Conservation (phyloP, 1,284 basidiomycete genomes). For the Entoloma clypeatum region DNA sequence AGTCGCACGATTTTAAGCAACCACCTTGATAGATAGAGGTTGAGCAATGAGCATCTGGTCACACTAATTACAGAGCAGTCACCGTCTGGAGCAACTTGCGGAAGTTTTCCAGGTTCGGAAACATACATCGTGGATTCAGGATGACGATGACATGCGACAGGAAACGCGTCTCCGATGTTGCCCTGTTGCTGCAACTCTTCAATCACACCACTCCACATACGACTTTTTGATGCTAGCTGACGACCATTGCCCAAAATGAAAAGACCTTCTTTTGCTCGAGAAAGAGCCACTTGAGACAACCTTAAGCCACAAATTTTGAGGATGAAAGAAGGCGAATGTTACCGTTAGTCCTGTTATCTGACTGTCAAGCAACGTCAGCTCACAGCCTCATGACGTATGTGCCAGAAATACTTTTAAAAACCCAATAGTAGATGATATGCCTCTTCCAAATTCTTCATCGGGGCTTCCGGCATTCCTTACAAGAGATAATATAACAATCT, state of each 20-base stretch:
- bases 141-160: constrained; percentile 58
- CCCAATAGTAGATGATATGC: constrained; percentile 48
- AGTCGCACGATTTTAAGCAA: constrained; percentile 55
- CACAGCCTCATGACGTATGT: too few species aligned
- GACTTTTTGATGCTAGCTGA: constrained; percentile 43
- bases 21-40: constrained; percentile 42
- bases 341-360: constrained; percentile 56
- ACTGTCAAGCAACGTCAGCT: too few species aligned
- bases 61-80: neutral
- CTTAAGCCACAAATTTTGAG: neutral
- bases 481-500: constrained; percentile 68
- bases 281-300: constrained; percentile 55
- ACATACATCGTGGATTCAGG: constrained; percentile 39
- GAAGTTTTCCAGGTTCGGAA: constrained; percentile 51
- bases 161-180: constrained; percentile 50
- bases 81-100: constrained; percentile 57
- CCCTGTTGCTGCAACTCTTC: constrained; percentile 48
- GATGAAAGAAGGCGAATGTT: constrained; percentile 4
- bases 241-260: constrained; percentile 68
- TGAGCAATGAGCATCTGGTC: neutral
- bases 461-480: constrained; percentile 60
- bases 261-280: constrained; percentile 67
- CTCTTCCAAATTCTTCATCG: constrained; percentile 30
- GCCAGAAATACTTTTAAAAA: constrained; percentile 54
- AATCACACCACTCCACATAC: constrained; percentile 60